Conservation (phyloP, 176 grass and related monocot species). For the Eleusine indica region DNA sequence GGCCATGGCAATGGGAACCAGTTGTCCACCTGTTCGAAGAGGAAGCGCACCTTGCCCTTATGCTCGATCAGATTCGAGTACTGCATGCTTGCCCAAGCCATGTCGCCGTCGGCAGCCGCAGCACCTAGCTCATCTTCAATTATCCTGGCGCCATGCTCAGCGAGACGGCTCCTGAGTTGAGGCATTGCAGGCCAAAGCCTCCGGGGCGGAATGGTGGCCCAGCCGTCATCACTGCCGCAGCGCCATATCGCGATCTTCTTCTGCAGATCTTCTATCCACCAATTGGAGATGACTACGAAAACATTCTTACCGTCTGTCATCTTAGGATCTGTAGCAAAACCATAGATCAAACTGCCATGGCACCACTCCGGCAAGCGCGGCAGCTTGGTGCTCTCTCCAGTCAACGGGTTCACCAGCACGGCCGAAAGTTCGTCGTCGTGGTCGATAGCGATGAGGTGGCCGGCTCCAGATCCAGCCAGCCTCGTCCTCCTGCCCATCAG, state of each 20-base stretch:
- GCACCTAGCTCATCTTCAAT: not conserved
- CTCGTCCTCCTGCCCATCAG: not conserved
- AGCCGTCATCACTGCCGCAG: not conserved
- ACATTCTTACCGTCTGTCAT: not conserved
- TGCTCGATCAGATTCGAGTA: not conserved
- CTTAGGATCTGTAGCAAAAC: not conserved
- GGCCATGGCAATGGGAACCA: no score
- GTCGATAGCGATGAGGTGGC: not conserved
- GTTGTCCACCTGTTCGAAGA: not conserved
- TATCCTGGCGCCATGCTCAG: not conserved
- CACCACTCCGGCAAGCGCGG: not conserved
- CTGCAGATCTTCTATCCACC: no score
- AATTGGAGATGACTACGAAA: not conserved
- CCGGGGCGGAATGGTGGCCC: not conserved
- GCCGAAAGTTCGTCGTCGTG: not conserved
- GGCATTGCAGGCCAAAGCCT: not conserved
- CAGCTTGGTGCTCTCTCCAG: not conserved
- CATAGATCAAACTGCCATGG: not conserved
- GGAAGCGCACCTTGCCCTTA: not conserved
- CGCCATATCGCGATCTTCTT: not conserved
- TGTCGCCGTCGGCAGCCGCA: not conserved
- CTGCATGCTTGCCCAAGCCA: not conserved
- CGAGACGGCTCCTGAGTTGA: not conserved
- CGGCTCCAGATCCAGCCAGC: not conserved
- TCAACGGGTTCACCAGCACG: not conserved